Percentiles rank a stretch among this genome's conserved stretches.
These are phyloP conservation scores for Karstenula rhodostoma DNA, from an alignment of 2,329 filamentous ascomycete species.

Conservation along the genomic window DNA sequence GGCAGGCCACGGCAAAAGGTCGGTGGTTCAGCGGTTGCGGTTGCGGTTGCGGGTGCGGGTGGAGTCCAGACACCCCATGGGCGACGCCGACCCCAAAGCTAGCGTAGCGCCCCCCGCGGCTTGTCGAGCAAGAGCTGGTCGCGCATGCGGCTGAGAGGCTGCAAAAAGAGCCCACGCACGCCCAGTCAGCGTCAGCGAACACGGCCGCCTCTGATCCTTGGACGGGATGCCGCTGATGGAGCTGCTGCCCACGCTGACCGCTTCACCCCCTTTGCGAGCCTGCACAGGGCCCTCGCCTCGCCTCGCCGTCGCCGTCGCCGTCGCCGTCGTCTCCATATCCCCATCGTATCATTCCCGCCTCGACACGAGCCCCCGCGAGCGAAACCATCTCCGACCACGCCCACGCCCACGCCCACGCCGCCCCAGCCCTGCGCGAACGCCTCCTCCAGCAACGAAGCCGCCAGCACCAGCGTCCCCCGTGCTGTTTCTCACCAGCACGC, in stretches of 20 bases:
- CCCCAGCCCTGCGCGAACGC: not conserved
- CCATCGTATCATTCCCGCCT: too few species aligned
- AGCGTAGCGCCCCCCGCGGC: not conserved
- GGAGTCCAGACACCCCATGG: not conserved
- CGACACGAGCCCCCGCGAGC: not conserved
- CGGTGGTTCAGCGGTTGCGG: too few species aligned
- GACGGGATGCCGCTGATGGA: slow-evolving; percentile 7
- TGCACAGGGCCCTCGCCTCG: not conserved
- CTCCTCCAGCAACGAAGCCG: not conserved
- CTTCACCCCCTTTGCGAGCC: slow-evolving; percentile 9
- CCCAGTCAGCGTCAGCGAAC: slow-evolving; percentile 7
- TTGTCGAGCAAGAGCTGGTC: not conserved
- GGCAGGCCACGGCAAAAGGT: not conserved
- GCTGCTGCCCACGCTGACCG: not conserved
- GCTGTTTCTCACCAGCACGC: slow-evolving; percentile 8
- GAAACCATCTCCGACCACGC: not conserved
- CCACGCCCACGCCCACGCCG: slow-evolving; percentile 5
- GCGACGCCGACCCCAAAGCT: not conserved
- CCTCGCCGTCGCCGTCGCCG: not conserved
- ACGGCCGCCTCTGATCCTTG: slow-evolving; percentile 11
- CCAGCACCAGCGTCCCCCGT: not conserved
- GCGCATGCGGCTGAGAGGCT: slow-evolving; percentile 15
- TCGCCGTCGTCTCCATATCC: too few species aligned
- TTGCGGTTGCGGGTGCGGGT: too few species aligned
- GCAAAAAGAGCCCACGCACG: too few species aligned